These are phyloP conservation scores for Suillus hirtellus DNA, from an alignment of 768 basidiomycete species.

Conservation along the genomic window DNA sequence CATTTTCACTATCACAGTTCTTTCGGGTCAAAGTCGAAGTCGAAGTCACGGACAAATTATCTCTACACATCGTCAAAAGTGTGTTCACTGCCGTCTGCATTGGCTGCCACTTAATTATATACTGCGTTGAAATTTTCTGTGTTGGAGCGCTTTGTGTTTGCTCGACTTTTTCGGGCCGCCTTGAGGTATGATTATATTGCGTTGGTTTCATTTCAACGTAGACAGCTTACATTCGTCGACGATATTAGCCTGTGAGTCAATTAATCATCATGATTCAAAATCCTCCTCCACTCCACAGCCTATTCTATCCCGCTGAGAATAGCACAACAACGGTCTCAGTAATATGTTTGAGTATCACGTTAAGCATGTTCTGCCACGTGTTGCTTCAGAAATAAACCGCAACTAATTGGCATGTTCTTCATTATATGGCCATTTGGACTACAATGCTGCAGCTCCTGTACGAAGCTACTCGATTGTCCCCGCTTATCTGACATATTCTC, in stretches of 20 bases:
- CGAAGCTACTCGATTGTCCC: constrained; percentile 29
- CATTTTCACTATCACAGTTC: neutral
- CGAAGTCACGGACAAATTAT: neutral
- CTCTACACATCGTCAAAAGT: neutral
- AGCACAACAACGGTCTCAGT: constrained; percentile 22
- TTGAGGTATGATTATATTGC: neutral
- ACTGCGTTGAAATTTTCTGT: neutral
- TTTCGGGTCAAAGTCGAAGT: neutral
- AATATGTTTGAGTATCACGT: constrained; percentile 19
- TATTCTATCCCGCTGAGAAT: constrained; percentile 34
- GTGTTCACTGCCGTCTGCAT: neutral
- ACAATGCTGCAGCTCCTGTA: constrained; percentile 15
- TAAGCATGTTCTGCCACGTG: neutral
- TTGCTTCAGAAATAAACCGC: constrained; percentile 27
- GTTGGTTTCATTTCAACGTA: too few species aligned
- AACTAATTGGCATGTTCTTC: constrained; percentile 22
- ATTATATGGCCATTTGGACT: constrained; percentile 39
- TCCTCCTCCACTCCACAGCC: constrained; percentile 35
- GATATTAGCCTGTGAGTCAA: constrained; percentile 21
- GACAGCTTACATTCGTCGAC: neutral
- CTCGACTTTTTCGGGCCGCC: neutral
- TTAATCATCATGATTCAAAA: constrained; percentile 28
- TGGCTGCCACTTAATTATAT: neutral
- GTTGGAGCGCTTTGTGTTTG: neutral
- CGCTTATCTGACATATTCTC: constrained; percentile 23